Evolutionary conservation across 2,329 filamentous ascomycete genomes (phyloP), one percentile per base, ranked within the genome.

Genomic region (Fusarium subtropicale): DNA sequence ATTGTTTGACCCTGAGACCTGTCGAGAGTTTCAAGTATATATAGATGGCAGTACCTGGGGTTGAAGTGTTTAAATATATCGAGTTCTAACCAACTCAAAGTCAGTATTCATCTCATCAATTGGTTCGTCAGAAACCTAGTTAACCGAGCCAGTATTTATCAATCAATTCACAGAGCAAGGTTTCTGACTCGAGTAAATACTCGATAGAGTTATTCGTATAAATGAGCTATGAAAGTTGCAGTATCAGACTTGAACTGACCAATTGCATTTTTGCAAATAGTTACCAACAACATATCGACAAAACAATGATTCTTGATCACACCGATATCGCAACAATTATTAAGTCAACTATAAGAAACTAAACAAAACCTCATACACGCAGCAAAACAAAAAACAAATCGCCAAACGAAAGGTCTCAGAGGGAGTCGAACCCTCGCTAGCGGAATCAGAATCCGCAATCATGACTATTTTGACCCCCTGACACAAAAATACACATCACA

Each of bases 311-410:
- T 48, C n/a, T n/a, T 42, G 18, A 42, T 1, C 15, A 12, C 38
- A 53, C 64, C 64, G 59, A 65, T 39, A 68, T 60, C 64, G 52
- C 64, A 68, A 51, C 15, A 13, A 22, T 34, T 36, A 18, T 34
- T 15, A 28, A 24, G n/a, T n/a, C 13, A 53, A 18, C 34, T 47
- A 24, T 20, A n/a, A 38, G 18, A 15, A n/a, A 3, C n/a, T 7
- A 22, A 53, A 18, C 5, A 28, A 31, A 16, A 50, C 3, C 10
- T 24, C 7, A 50, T 5, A 18, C 8, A 12, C 3, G 4, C 7
- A 41, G 7, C 30, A 46, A 44, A 50, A 24, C 4, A 28, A 8
- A n/a, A 31, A 38, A 33, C 41, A 12, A 42, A 8, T 7, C 16
- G 28, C 11, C 7, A 26, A 28, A 44, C n/a, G 10, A 44, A 13